Base-by-base conservation (phyloP, 305 asterid species). In the Lippia alba region DNA sequence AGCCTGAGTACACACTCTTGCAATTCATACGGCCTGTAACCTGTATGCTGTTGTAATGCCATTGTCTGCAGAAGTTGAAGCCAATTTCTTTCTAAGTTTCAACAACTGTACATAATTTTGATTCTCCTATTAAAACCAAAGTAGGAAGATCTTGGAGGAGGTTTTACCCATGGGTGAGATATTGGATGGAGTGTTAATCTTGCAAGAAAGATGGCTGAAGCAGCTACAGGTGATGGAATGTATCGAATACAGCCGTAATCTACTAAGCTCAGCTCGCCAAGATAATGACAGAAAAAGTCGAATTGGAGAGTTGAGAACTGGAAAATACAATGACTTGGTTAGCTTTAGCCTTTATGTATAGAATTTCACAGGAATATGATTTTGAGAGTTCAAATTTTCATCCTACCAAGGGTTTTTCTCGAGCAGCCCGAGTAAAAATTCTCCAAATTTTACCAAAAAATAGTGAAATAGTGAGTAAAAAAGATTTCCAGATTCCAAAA, bases 151-250 rank as follows among this genome's bases (percentile, higher is more conserved):
- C 15, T 68, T 19, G 32, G 7, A 51, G 40, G 51, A 19, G 39
- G 18, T 50, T 20, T 83, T 79, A 89, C 96, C 94, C 96, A 89
- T 33, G 85, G 94, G 54, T 81, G 86, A 67, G 6, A 32, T 44
- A 74, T 74, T 24, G 93, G 91, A 51, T 68, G 78, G 67, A 84
- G 62, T 44, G 66, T 81, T 40, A 82, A 69, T 67, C 83, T 83
- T 56, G 91, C 81, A 41, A 89, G 90, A 85, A 87, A 87, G 76
- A 89, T 70, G 61, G 80, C 84, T 15, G 96, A 87, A 63, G 94
- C 93, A 61, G 96, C 96, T 76, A 87, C 66, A 46, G 72, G 36
- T 30, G 96, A 89, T 76, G 96, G 88, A 77, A 85, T 54, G 84
- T 77, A 82, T 64, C 81, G 74, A n/a, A 82, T 70, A 67, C 87